These are phyloP conservation scores for Aspergillus alliaceus DNA, from an alignment of 2,329 filamentous ascomycete species.

Conservation along the genomic window DNA sequence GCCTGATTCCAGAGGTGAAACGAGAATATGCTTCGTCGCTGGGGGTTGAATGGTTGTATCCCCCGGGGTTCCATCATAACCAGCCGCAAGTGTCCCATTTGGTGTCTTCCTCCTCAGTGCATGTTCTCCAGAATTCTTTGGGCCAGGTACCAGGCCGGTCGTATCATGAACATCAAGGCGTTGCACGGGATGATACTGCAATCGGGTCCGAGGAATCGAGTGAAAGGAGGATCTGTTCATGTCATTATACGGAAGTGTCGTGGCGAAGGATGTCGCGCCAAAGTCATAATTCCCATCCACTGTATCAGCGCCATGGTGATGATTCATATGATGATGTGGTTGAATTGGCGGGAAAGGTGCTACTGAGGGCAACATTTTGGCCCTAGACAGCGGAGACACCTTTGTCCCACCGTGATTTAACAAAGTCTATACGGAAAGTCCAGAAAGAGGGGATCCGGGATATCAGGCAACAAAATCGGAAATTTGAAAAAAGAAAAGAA, in stretches of 20 bases:
- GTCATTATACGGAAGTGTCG: constrained; percentile 26
- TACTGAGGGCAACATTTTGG: constrained; percentile 52
- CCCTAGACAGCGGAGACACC: constrained; percentile 4
- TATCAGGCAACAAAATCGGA: too few species aligned
- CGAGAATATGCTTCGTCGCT: constrained; percentile 77
- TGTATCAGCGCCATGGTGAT: constrained; percentile 31
- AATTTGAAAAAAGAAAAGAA: not conserved
- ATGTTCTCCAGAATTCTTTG: constrained; percentile 57
- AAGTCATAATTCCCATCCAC: constrained; percentile 32
- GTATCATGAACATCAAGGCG: constrained; percentile 32
- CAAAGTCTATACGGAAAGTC: constrained; percentile 1
- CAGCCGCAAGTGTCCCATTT: constrained; percentile 86
- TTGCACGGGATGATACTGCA: constrained; percentile 42
- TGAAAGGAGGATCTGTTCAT: constrained; percentile 27
- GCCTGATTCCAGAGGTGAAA: constrained; percentile 58
- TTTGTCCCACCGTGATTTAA: constrained; percentile 11
- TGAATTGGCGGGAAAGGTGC: constrained; percentile 45
- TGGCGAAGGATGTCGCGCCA: constrained; percentile 25
- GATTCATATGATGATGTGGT: constrained; percentile 40
- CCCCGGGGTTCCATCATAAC: constrained; percentile 80
- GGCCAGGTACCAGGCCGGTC: constrained; percentile 21
- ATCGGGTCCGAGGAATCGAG: constrained; percentile 30
- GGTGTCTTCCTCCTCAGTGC: constrained; percentile 89
- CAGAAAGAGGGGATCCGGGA: constrained; percentile 1
- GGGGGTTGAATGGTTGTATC: constrained; percentile 73